Evolutionary conservation across 2,329 filamentous ascomycete species (phyloP).

Genomic region (Apiospora saccharicola): DNA sequence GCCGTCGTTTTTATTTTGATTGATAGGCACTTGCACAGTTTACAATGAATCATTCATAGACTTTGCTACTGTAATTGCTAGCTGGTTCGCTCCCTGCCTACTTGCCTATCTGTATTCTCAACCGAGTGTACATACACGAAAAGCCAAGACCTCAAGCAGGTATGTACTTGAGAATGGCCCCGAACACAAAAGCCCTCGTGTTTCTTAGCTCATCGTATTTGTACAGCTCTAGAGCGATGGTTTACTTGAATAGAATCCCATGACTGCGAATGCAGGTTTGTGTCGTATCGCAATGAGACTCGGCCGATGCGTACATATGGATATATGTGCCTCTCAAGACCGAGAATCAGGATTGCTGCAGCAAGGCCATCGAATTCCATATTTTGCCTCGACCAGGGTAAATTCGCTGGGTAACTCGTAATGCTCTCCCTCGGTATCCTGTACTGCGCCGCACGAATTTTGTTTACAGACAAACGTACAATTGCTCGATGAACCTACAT

Average conservation of each 20-base stretch:
- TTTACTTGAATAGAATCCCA: not conserved
- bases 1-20: not conserved
- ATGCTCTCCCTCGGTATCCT: not conserved
- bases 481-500: not conserved
- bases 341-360: slow-evolving; percentile 1
- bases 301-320: not conserved
- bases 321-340: not conserved
- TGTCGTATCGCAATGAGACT: slow-evolving; percentile 14
- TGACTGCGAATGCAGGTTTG: not conserved
- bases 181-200: not conserved
- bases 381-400: not conserved
- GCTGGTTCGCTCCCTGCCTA: not conserved
- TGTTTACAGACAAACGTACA: not conserved
- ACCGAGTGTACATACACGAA: not conserved
- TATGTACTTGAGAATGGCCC: not conserved
- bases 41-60: not conserved
- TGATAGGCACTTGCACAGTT: not conserved
- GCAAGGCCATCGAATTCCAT: not conserved
- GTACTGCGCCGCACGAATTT: not conserved
- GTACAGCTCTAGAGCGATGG: not conserved
- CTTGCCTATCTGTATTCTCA: too few relatives aligned
- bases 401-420: not conserved
- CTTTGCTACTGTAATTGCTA: not conserved
- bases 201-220: not conserved
- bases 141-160: not conserved